These are phyloP conservation scores for Symbiodinium pilosum DNA, from an alignment of 73 alveolate genomes.

Conservation along the genomic window DNA sequence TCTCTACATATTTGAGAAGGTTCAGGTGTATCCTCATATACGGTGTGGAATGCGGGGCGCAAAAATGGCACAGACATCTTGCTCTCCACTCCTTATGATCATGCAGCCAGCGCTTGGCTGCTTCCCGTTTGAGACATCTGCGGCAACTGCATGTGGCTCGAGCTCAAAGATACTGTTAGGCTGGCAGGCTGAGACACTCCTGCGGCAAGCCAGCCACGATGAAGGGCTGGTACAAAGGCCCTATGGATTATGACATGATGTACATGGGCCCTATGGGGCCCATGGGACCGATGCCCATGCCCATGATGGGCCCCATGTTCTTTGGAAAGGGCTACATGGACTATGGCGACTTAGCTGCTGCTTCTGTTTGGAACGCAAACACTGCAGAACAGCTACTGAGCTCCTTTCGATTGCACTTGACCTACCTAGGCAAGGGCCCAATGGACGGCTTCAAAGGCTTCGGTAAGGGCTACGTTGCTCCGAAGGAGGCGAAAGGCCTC, in stretches of 20 bases:
- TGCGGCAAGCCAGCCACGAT: neutral
- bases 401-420: neutral
- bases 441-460: conserved; percentile 19
- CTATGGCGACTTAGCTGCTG: conserved; percentile 4
- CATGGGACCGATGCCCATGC: conserved; percentile 42
- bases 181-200: neutral
- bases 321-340: conserved; percentile 21
- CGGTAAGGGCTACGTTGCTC: conserved; percentile 74
- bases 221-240: conserved; percentile 92
- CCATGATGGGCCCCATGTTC: conserved; percentile 68
- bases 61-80: too few relatives aligned
- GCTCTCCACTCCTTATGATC: too few relatives aligned
- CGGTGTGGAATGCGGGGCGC: too few relatives aligned
- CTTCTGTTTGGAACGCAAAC: too few relatives aligned
- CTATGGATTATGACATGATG: conserved; percentile 58
- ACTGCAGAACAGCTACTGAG: neutral
- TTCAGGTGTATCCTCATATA: neutral
- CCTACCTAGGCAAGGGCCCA: neutral
- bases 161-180: neutral
- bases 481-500: conserved; percentile 80
- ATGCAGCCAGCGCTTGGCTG: neutral
- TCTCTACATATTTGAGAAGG: neutral
- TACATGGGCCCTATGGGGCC: conserved; percentile 25
- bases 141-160: neutral
- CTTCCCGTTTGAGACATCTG: neutral